These are phyloP conservation scores for Aspergillus terreus DNA, from an alignment of 2,329 filamentous ascomycete species.

Conservation along the genomic window DNA sequence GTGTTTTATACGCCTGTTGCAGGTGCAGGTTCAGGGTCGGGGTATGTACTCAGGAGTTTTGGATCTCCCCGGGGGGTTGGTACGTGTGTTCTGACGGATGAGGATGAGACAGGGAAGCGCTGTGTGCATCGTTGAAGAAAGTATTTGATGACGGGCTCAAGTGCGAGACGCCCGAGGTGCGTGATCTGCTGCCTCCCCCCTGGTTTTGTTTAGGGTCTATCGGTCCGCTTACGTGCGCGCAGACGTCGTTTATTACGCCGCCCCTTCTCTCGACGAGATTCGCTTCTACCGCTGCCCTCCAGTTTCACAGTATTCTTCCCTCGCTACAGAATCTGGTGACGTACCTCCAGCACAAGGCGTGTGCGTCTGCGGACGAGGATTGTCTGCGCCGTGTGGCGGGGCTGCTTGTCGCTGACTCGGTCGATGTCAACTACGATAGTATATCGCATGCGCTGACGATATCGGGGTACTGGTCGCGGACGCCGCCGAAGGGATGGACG, in stretches of 20 bases:
- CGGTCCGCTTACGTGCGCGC: slow-evolving; percentile 22
- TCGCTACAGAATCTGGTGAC: slow-evolving; percentile 53
- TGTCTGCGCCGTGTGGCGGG: slow-evolving; percentile 51
- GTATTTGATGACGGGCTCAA: slow-evolving; percentile 54
- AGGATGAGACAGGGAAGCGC: slow-evolving; percentile 35
- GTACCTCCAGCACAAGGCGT: slow-evolving; percentile 54
- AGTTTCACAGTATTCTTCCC: slow-evolving; percentile 67
- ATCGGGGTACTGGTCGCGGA: slow-evolving; percentile 58
- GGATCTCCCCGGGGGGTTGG: slow-evolving; percentile 12
- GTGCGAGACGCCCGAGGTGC: slow-evolving; percentile 52
- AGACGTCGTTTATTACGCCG: slow-evolving; percentile 57
- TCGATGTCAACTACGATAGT: slow-evolving; percentile 76
- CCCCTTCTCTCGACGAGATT: slow-evolving; percentile 57
- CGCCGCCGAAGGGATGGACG: slow-evolving; percentile 42
- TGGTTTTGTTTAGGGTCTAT: neutral
- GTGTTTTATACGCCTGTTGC: slow-evolving; percentile 63
- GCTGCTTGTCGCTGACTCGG: slow-evolving; percentile 54
- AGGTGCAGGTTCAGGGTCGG: neutral
- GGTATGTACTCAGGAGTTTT: slow-evolving; percentile 22
- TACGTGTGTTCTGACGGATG: neutral
- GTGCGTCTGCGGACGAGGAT: slow-evolving; percentile 43
- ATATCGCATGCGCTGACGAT: slow-evolving; percentile 63
- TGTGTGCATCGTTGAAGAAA: slow-evolving; percentile 59
- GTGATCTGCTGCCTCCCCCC: neutral
- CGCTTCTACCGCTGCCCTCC: slow-evolving; percentile 59